These are phyloP conservation scores for Cryptosporidium sp. DNA, from an alignment of 169 alveolate species.

Conservation along the genomic window DNA sequence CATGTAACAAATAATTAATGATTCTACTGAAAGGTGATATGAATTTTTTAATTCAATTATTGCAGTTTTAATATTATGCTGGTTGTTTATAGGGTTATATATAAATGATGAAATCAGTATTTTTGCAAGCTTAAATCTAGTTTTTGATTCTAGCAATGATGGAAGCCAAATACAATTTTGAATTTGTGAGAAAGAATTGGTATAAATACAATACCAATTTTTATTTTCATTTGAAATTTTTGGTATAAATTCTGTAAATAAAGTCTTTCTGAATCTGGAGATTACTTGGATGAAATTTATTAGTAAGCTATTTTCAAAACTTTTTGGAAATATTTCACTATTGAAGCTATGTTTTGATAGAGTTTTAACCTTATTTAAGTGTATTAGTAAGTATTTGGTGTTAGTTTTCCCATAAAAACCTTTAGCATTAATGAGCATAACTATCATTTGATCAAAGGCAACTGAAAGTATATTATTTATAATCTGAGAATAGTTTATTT, in stretches of 20 bases:
- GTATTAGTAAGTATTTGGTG: background rate
- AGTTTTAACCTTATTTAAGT: background rate
- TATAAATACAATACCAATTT: constrained; percentile 11
- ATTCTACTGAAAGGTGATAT: constrained; percentile 22
- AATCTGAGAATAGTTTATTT: background rate
- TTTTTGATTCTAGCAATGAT: constrained; percentile 41
- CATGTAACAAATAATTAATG: constrained; percentile 22
- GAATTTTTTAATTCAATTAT: constrained; percentile 17
- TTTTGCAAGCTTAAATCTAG: constrained; percentile 49
- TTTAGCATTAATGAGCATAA: background rate
- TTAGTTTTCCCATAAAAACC: constrained; percentile 11
- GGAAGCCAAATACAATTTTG: constrained; percentile 53
- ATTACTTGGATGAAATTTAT: background rate
- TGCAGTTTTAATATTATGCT: background rate
- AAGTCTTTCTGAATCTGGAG: background rate
- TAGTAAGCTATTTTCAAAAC: background rate
- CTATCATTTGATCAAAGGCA: constrained; percentile 15
- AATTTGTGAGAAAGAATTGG: constrained; percentile 8
- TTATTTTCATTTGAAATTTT: background rate
- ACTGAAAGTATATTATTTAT: constrained; percentile 11
- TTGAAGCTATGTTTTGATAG: background rate
- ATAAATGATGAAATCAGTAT: constrained; percentile 19
- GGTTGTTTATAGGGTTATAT: background rate
- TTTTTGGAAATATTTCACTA: background rate
- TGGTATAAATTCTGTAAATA: constrained; percentile 17